Base-by-base conservation (phyloP, 495 filamentous ascomycete genomes). In the Podospora appendiculata region DNA sequence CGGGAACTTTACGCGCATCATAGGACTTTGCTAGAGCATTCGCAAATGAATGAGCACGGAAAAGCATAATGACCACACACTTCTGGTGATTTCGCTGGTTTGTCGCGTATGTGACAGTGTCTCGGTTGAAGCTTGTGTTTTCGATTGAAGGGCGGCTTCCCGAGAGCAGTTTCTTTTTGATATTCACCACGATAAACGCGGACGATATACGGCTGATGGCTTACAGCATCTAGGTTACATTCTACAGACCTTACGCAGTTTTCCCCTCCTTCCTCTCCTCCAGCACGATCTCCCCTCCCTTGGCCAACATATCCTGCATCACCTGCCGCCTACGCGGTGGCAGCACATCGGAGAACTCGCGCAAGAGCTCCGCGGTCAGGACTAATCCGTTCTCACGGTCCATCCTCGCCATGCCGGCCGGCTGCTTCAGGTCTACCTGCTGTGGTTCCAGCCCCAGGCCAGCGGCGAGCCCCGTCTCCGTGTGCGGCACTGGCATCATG, bases 371-470 rank as follows among this genome's bases (percentile, higher is more conserved):
- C 39, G 79, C 76, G 3, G 82, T 60, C 38, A 89, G 69, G 17
- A 89, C 74, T 46, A 85, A 62, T 0, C 71, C 79, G 59, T 90
- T 89, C 54, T 83, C 81, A 9, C 80, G 75, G 56, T 89, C 83
- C 12, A 73, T 61, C 13, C 63, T 55, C 2, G 61, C 59, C 61
- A 71, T 70, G n/a, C 54, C 53, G 0, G 51, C 57, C 48, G 60
- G 51, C 50, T 57, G 65, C 44, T 60, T 56, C 8, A 54, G 48
- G 38, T 72, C 64, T 2, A 55, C 54, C 60, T 63, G 67, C 58
- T 72, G 67, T 38, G 70, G 70, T 16, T 70, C 63, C 19, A 71
- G 58, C 13, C 56, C 46, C 16, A 69, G 54, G 13, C 41, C 55
- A 16, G 53, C 45, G 47, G 56, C 14, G 12, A 53, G n/a, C 5